These are phyloP conservation scores for Hamamelis virginiana DNA, from an alignment of 164 flowering plant species.

Conservation along the genomic window DNA sequence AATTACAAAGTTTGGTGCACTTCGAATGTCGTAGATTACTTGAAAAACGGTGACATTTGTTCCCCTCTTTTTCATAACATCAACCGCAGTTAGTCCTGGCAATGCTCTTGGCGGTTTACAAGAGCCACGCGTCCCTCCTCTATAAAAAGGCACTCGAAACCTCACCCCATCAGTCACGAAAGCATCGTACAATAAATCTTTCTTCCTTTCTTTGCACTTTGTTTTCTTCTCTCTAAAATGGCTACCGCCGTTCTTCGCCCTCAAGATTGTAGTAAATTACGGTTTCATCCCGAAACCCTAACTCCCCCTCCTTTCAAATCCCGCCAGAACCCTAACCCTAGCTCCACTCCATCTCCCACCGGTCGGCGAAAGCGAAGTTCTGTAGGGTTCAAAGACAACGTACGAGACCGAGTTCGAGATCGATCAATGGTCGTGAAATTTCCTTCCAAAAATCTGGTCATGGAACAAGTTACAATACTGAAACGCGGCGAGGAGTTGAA, in stretches of 20 bases:
- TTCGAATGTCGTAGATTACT: no score
- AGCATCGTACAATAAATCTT: no score
- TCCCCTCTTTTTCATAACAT: no score
- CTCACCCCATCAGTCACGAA: no score
- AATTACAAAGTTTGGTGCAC: no score
- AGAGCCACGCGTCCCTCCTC: no score
- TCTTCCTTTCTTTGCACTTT: background rate
- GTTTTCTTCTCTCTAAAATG: conserved; percentile 11
- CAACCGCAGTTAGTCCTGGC: no score
- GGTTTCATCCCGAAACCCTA: conserved; percentile 9
- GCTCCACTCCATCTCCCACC: background rate
- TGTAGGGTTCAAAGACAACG: background rate
- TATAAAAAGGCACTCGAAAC: no score
- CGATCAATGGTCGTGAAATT: conserved; percentile 6
- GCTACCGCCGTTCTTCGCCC: conserved; percentile 25
- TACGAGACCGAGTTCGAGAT: background rate
- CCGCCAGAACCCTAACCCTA: conserved; percentile 16
- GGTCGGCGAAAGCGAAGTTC: conserved; percentile 25
- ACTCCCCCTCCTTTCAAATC: conserved; percentile 2
- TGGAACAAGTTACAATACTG: conserved; percentile 46
- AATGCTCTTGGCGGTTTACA: no score
- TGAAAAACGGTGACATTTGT: no score
- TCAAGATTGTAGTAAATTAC: conserved; percentile 12
- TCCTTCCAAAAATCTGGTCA: conserved; percentile 30
- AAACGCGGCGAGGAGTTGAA: conserved; percentile 38